Percentiles rank a stretch among this genome's conserved stretches.
These are phyloP conservation scores for Thielaviopsis cerberus DNA, from an alignment of 2,329 filamentous ascomycete species.

Conservation along the genomic window DNA sequence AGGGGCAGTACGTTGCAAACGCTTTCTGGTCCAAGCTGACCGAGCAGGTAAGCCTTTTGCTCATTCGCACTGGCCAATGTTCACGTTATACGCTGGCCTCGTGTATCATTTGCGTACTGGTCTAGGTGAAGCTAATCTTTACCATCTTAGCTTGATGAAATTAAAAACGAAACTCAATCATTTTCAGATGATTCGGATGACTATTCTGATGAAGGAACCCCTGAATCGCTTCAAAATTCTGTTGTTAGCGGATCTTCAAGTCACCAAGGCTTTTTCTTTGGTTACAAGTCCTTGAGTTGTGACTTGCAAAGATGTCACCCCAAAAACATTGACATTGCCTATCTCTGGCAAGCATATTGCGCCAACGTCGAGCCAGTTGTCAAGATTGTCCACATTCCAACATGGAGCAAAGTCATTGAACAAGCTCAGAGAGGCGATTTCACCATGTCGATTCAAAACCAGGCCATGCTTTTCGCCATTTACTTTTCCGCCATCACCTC, in stretches of 20 bases:
- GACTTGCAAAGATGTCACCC: slow-evolving; percentile 48
- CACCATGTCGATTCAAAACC: slow-evolving; percentile 35
- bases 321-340: slow-evolving; percentile 42
- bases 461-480: slow-evolving; percentile 46
- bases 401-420: slow-evolving; percentile 41
- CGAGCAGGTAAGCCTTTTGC: slow-evolving; percentile 39
- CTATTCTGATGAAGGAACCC: slow-evolving; percentile 40
- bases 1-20: slow-evolving; percentile 45
- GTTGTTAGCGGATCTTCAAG: slow-evolving; percentile 4
- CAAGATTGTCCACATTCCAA: slow-evolving; percentile 53
- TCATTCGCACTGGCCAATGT: no score
- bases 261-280: slow-evolving; percentile 55
- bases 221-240: slow-evolving; percentile 13
- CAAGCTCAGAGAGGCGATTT: slow-evolving; percentile 41
- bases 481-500: slow-evolving; percentile 41
- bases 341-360: slow-evolving; percentile 52
- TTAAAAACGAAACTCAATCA: slow-evolving; percentile 24
- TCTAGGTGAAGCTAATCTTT: no score
- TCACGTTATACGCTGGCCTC: background rate
- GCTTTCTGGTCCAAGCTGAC: slow-evolving; percentile 60
- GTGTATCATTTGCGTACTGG: background rate
- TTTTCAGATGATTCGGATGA: slow-evolving; percentile 31
- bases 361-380: slow-evolving; percentile 57
- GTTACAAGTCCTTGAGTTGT: slow-evolving; percentile 52
- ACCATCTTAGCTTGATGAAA: slow-evolving; percentile 21